Percentiles rank a stretch among this genome's conserved stretches.
phyloP scores from a whole-genome alignment of 2,329 filamentous ascomycete species.

The Trichoderma lentiforme region DNA sequence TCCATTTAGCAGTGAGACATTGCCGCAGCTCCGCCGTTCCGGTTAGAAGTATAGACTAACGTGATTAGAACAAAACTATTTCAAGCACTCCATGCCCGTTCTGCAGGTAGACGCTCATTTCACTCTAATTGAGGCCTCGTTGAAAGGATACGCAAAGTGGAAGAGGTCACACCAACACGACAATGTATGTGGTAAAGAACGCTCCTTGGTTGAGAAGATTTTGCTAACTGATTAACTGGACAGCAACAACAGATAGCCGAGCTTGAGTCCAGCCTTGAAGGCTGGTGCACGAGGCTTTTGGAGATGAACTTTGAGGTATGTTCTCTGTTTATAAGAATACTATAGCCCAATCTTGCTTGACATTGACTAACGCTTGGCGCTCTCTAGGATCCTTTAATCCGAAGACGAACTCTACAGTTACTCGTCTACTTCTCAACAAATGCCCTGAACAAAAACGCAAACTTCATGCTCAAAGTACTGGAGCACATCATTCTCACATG shows the following conservation, averaged over 20 bases:
- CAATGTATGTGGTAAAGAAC: constrained; percentile 27
- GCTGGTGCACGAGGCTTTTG: constrained; percentile 71
- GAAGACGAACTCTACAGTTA: constrained; percentile 76
- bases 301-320: constrained; percentile 64
- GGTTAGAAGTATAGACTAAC: constrained; percentile 16
- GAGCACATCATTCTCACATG: constrained; percentile 87
- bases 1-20: constrained; percentile 59
- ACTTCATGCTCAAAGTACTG: constrained; percentile 83
- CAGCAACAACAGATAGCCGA: constrained; percentile 52
- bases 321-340: not conserved
- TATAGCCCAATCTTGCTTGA: not conserved
- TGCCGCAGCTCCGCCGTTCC: not conserved
- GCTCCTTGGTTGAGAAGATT: not conserved
- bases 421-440: constrained; percentile 82
- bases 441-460: constrained; percentile 70
- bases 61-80: constrained; percentile 53
- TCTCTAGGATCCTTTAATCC: constrained; percentile 70
- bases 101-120: constrained; percentile 85
- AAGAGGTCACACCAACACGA: constrained; percentile 35
- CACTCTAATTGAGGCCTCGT: constrained; percentile 79
- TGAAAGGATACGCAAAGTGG: constrained; percentile 90
- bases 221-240: constrained; percentile 28
- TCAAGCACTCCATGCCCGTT: constrained; percentile 67
- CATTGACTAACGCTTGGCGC: not conserved
- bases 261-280: constrained; percentile 62